Conservation (phyloP, 495 filamentous ascomycete genomes). For the Penicillium verhagenii region DNA sequence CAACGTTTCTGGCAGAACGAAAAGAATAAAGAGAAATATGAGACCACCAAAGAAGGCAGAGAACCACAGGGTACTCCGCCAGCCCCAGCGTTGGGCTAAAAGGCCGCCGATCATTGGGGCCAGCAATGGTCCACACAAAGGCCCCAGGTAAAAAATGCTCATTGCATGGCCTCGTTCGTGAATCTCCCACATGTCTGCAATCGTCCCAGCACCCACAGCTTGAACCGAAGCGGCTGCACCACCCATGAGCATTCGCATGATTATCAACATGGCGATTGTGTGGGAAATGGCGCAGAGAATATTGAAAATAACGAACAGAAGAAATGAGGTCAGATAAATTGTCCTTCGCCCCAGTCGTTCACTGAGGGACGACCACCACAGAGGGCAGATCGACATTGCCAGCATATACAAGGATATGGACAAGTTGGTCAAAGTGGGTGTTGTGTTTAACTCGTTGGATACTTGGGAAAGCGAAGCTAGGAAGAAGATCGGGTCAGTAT, state of each 20-base stretch:
- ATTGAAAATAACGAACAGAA: conserved; percentile 76
- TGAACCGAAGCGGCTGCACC: conserved; percentile 87
- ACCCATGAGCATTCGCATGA: conserved; percentile 78
- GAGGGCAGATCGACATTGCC: conserved; percentile 82
- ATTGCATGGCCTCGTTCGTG: conserved; percentile 82
- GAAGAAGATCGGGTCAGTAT: not conserved
- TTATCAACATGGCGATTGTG: conserved; percentile 81
- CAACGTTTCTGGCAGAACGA: conserved; percentile 72
- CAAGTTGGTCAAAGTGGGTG: conserved; percentile 73
- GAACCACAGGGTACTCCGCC: conserved; percentile 89
- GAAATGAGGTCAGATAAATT: conserved; percentile 83
- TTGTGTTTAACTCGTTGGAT: conserved; percentile 59
- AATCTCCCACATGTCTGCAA: conserved; percentile 87
- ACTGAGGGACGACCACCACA: conserved; percentile 94
- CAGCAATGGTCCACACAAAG: conserved; percentile 80
- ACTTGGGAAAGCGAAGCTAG: conserved; percentile 73
- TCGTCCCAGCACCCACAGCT: conserved; percentile 88
- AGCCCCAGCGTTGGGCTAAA: conserved; percentile 67
- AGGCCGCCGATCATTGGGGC: conserved; percentile 86
- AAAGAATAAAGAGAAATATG: conserved; percentile 58
- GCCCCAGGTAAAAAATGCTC: conserved; percentile 90
- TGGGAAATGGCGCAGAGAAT: conserved; percentile 68
- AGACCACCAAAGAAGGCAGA: conserved; percentile 72
- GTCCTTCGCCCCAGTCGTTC: conserved; percentile 79
- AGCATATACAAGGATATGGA: conserved; percentile 89